A percentile compares a stretch with the other conserved stretches of the same genome.
Evolutionary conservation across 108 stramenopile species (phyloP).

Genomic region (Schizochytrium sp.): DNA sequence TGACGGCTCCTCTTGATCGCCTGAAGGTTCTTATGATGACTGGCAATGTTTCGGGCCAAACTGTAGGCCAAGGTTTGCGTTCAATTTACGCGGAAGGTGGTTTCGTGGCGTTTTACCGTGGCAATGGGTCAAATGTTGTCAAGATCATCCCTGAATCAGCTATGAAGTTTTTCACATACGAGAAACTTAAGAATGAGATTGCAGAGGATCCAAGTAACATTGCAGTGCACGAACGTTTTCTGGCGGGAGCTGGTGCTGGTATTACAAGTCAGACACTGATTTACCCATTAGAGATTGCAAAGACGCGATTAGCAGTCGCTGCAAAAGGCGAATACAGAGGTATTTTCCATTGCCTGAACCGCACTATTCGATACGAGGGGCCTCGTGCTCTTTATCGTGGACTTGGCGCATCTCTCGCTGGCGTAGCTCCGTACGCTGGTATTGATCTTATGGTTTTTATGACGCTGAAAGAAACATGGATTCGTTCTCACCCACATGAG

Average conservation of each 20-base stretch:
- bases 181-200: conserved; percentile 48
- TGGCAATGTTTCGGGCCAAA: conserved; percentile 65
- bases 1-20: conserved; percentile 71
- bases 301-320: conserved; percentile 71
- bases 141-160: conserved; percentile 76
- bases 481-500: conserved; percentile 65
- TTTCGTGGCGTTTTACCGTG: conserved; percentile 69
- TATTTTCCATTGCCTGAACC: conserved; percentile 66
- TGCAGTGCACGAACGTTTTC: conserved; percentile 40
- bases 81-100: conserved; percentile 68
- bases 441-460: conserved; percentile 72
- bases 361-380: conserved; percentile 65
- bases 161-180: conserved; percentile 69
- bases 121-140: conserved; percentile 73
- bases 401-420: conserved; percentile 68
- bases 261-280: conserved; percentile 63
- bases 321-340: conserved; percentile 66
- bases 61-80: conserved; percentile 63
- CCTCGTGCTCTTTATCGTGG: conserved; percentile 64
- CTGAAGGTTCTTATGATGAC: conserved; percentile 70
- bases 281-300: conserved; percentile 73
- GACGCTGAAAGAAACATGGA: conserved; percentile 68
- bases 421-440: conserved; percentile 71
- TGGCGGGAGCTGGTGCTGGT: conserved; percentile 66
- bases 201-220: conserved; percentile 30